A percentile compares a stretch with the other conserved stretches of the same genome.
These are phyloP conservation scores for Coemansia sp. DNA, from an alignment of 192 early-diverging fungal species.

Conservation along the genomic window DNA sequence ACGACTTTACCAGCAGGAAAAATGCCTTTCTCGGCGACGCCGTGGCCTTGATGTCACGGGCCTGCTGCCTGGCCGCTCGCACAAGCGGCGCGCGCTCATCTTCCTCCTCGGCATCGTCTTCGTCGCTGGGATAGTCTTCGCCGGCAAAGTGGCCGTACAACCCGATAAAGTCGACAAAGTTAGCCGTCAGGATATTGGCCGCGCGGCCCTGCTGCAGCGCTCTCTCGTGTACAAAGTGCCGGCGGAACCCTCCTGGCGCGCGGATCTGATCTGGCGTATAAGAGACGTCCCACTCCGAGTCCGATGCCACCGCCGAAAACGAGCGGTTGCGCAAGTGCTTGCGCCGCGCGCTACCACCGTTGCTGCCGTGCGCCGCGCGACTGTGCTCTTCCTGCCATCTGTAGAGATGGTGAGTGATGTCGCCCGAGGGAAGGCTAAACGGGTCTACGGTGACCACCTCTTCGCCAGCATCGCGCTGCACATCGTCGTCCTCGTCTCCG, in stretches of 20 bases:
- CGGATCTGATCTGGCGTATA: constrained; percentile 55
- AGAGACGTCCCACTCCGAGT: constrained; percentile 56
- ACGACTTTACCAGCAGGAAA: constrained; percentile 75
- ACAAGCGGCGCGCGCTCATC: constrained; percentile 34
- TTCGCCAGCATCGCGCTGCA: constrained; percentile 22
- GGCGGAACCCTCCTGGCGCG: constrained; percentile 84
- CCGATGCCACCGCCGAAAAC: constrained; percentile 52
- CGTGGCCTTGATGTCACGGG: constrained; percentile 50
- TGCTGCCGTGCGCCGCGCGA: not conserved
- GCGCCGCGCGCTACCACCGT: constrained; percentile 15
- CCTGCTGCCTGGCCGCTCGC: constrained; percentile 11
- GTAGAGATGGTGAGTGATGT: constrained; percentile 86
- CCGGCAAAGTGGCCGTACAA: constrained; percentile 94
- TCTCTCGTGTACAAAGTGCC: constrained; percentile 77
- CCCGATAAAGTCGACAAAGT: constrained; percentile 91
- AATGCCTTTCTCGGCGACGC: constrained; percentile 70
- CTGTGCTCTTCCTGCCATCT: constrained; percentile 72
- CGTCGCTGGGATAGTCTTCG: constrained; percentile 82
- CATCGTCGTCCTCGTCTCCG: constrained; percentile 13
- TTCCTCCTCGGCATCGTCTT: constrained; percentile 60
- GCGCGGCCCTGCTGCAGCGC: constrained; percentile 61
- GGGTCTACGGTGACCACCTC: constrained; percentile 42
- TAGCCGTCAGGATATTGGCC: constrained; percentile 73
- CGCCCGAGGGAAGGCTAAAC: constrained; percentile 65
- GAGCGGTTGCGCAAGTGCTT: constrained; percentile 31